Evolutionary conservation across 768 basidiomycete genomes (phyloP).

Genomic region (Suillus occidentalis): DNA sequence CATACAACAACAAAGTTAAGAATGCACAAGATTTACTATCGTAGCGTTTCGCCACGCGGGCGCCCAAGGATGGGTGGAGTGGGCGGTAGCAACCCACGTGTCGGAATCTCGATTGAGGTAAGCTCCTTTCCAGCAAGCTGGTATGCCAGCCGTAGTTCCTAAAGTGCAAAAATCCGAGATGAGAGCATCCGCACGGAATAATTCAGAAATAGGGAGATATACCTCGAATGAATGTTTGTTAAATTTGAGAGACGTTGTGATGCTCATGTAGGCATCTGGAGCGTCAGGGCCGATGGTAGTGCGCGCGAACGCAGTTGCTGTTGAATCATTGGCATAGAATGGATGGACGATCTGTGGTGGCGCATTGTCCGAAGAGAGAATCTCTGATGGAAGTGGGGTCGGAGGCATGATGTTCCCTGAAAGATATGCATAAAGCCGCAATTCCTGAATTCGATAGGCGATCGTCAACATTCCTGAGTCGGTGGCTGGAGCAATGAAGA

Average conservation of each 20-base stretch:
- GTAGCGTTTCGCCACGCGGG: conserved; percentile 33
- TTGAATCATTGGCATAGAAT: conserved; percentile 28
- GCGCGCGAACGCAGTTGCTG: conserved; percentile 22
- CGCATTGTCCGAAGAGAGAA: not conserved
- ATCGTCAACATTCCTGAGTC: conserved; percentile 16
- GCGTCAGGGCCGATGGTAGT: conserved; percentile 9
- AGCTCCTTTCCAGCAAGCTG: conserved; percentile 44
- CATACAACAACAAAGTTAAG: conserved; percentile 12
- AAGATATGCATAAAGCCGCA: conserved; percentile 42
- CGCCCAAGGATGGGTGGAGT: conserved; percentile 28
- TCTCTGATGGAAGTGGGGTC: conserved; percentile 10
- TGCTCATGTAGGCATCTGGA: conserved; percentile 36
- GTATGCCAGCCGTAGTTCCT: conserved; percentile 56
- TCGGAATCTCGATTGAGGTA: conserved; percentile 38
- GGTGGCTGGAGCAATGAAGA: conserved; percentile 6
- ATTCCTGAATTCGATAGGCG: conserved; percentile 37
- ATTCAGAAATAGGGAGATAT: conserved; percentile 4
- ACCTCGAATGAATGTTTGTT: conserved; percentile 53
- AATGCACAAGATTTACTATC: conserved; percentile 20
- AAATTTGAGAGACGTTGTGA: conserved; percentile 38
- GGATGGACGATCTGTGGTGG: conserved; percentile 5
- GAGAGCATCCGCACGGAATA: not conserved
- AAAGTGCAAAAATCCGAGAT: conserved; percentile 1
- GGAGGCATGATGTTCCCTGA: conserved; percentile 33
- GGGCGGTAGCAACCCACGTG: conserved; percentile 23